Evolutionary conservation across 1,139 yeast genomes (phyloP).

Genomic region (Suhomyces anneliseae): DNA sequence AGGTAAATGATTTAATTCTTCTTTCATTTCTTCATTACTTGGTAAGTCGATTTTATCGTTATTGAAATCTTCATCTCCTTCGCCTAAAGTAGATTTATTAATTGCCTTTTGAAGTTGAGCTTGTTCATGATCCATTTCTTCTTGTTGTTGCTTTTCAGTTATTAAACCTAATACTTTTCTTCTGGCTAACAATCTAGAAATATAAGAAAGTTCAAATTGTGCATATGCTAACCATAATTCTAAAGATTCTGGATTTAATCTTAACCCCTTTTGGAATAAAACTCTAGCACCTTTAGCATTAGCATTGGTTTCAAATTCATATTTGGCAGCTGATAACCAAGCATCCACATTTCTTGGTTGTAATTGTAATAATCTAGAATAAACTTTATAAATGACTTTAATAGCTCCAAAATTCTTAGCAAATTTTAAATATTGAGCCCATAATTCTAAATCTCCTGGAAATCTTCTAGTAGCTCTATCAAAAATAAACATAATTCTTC

Average conservation of each 20-base stretch:
- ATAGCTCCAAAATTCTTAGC: constrained; percentile 76
- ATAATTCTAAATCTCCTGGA: constrained; percentile 73
- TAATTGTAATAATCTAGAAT: constrained; percentile 73
- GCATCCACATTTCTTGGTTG: constrained; percentile 91
- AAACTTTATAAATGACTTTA: constrained; percentile 77
- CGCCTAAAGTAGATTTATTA: constrained; percentile 20
- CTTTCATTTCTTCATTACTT: constrained; percentile 52
- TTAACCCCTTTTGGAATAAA: constrained; percentile 78
- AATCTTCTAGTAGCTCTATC: constrained; percentile 81
- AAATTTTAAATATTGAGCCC: constrained; percentile 75
- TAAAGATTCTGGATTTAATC: constrained; percentile 75
- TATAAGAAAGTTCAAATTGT: constrained; percentile 82
- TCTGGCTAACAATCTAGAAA: constrained; percentile 79
- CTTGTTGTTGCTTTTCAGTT: constrained; percentile 68
- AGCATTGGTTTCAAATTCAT: constrained; percentile 86
- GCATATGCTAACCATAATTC: constrained; percentile 84
- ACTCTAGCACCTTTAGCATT: constrained; percentile 88
- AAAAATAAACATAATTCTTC: constrained; percentile 79
- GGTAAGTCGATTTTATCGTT: constrained; percentile 50
- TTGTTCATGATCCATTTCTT: constrained; percentile 49
- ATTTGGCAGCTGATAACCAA: constrained; percentile 95
- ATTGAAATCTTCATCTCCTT: constrained; percentile 29
- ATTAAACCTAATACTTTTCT: constrained; percentile 78
- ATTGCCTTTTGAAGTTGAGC: constrained; percentile 24
- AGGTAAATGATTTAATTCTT: constrained; percentile 70